Percentiles rank a stretch among this genome's conserved stretches.
These are phyloP conservation scores for Nepenthes gracilis DNA, from an alignment of 148 eudicot genomes.

Conservation along the genomic window DNA sequence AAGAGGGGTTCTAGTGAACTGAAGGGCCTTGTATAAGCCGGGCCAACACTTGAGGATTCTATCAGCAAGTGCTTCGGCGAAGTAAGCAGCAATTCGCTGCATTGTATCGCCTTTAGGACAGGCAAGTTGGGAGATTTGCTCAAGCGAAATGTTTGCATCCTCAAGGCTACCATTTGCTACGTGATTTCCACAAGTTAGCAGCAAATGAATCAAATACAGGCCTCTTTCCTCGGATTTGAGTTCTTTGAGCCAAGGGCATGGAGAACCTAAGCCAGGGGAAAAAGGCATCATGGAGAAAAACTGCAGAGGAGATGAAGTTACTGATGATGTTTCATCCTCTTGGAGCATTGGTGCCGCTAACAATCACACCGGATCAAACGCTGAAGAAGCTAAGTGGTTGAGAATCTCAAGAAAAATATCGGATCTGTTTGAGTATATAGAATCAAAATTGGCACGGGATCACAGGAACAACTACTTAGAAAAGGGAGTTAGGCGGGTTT, in stretches of 20 bases:
- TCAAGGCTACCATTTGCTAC: conserved; percentile 39
- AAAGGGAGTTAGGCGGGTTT: too few species aligned
- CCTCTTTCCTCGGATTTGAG: conserved; percentile 69
- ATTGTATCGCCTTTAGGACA: conserved; percentile 60
- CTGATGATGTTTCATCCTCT: conserved; percentile 46
- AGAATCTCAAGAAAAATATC: too few species aligned
- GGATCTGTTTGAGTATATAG: too few species aligned
- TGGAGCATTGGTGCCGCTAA: conserved; percentile 25
- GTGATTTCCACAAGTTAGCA: conserved; percentile 49
- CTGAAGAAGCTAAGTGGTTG: neutral
- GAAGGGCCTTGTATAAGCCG: conserved; percentile 59
- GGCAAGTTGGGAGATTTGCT: conserved; percentile 51
- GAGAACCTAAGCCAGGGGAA: conserved; percentile 44
- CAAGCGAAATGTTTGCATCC: conserved; percentile 43
- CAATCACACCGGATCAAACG: neutral
- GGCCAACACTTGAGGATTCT: conserved; percentile 50
- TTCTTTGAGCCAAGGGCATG: conserved; percentile 49
- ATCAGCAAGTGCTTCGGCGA: conserved; percentile 64
- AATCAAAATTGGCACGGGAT: too few species aligned
- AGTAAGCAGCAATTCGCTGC: conserved; percentile 73
- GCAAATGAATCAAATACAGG: conserved; percentile 45
- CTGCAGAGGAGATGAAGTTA: conserved; percentile 52
- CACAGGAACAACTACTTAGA: too few species aligned
- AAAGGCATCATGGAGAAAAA: conserved; percentile 44
- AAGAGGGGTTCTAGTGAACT: conserved; percentile 30